Base-by-base conservation (phyloP, 2,329 filamentous ascomycete species). In the Cercospora brassicicola region DNA sequence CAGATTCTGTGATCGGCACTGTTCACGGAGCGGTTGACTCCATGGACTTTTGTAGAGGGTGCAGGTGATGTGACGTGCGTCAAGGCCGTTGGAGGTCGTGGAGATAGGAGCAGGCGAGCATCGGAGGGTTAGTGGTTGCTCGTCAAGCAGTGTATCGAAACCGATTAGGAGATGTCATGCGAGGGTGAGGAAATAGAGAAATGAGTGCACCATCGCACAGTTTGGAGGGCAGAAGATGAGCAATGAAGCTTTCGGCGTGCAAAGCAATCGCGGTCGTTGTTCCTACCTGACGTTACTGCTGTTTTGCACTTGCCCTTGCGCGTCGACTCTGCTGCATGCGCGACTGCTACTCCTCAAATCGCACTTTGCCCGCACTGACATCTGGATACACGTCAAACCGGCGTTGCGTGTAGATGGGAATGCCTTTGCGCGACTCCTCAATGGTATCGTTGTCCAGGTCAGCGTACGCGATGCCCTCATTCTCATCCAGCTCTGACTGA, bases 371-470 rank as follows among this genome's bases (percentile, higher is more conserved):
- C 75, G 87, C 81, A 75, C 89, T 93, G 33, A 99, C 88, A 83
- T 99, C 94, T 0, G 93, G 91, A 79, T 99, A 99, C 20, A 99
- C 91, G 80, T 99, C 95, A 78, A 97, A 99, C 73, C 95, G 85
- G 75, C 95, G 86, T 85, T 99, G 95, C 18, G 85, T 86, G 75
- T 89, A 88, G 63, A 98, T 84, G 2, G 95, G 95, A 73, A 99
- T 97, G 5, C 90, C 90, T 79, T 87, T 92, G 78, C 94, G 87
- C 56, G 89, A 88, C 81, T 91, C 89, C 65, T 89, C 87, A 73
- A 98, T 91, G 75, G 84, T 86, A 10, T 86, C 87, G 4, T 84
- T 86, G 39, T 87, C 84, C 76, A 97, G 79, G 67, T 94, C 90
- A 55, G 88, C 90, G 77, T 89, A 87, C 10, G 97, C 86, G 69